A percentile compares a stretch with the other conserved stretches of the same genome.
phyloP scores from a whole-genome alignment of 2,329 filamentous ascomycete species.

The Colletotrichum sp. region DNA sequence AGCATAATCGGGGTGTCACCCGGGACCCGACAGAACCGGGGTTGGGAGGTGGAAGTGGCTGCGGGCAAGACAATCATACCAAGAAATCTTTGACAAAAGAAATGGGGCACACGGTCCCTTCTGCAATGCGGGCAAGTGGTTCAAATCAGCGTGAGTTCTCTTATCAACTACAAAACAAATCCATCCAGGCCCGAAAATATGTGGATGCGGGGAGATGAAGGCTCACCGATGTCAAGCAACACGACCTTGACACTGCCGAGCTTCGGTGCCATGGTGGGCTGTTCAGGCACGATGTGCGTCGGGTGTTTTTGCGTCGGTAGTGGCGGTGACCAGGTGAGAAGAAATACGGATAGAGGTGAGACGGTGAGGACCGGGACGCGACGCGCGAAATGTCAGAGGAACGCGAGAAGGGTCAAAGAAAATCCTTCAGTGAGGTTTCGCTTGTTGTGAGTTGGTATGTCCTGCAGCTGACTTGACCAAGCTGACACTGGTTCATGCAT shows the following conservation, averaged over 20 bases:
- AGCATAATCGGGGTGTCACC: constrained; percentile 21
- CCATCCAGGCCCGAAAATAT: background rate
- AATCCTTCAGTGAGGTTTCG: constrained; percentile 4
- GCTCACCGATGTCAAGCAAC: constrained; percentile 65
- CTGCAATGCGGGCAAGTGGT: constrained; percentile 44
- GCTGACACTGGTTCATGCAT: constrained; percentile 9
- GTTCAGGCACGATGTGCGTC: background rate
- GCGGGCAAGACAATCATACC: constrained; percentile 58
- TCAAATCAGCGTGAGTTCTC: constrained; percentile 6
- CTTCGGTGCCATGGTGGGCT: constrained; percentile 35
- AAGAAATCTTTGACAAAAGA: constrained; percentile 84
- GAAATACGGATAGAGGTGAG: background rate
- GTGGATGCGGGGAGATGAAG: constrained; percentile 1
- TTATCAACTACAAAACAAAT: background rate
- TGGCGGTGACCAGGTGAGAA: background rate
- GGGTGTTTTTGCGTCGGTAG: background rate
- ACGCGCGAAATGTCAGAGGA: background rate
- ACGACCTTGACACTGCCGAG: constrained; percentile 47
- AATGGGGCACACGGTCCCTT: constrained; percentile 84
- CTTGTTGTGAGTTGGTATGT: background rate
- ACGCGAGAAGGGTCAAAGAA: background rate
- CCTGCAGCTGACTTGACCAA: constrained; percentile 2
- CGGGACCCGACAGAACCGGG: constrained; percentile 15
- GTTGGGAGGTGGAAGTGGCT: constrained; percentile 15
- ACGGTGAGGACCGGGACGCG: background rate